Percentiles rank a stretch among this genome's conserved stretches.
Conservation (phyloP, 805 yeast genomes). For the Yarrowia sp. region DNA sequence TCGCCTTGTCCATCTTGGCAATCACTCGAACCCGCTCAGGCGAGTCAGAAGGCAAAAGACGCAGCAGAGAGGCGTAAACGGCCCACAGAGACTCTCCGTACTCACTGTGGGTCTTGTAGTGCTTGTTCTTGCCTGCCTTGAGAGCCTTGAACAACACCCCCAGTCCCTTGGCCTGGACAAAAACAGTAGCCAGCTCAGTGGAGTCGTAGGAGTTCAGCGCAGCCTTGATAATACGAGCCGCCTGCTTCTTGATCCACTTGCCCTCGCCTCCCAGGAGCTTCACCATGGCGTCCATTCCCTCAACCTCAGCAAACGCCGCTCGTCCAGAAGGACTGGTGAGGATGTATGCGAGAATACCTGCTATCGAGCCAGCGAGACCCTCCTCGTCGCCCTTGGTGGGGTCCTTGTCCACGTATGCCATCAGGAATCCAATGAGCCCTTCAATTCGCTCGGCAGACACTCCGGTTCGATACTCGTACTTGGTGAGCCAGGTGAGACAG, state of each 20-base stretch:
- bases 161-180: constrained; percentile 12
- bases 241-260: constrained; percentile 9
- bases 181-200: constrained; percentile 3
- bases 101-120: neutral
- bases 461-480: neutral
- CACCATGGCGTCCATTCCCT: constrained; percentile 19
- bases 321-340: constrained; percentile 2
- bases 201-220: constrained; percentile 1
- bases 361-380: neutral
- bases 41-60: constrained; percentile 18
- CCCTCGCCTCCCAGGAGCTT: neutral
- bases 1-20: constrained; percentile 8
- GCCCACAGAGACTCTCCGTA: constrained; percentile 5
- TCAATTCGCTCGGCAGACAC: neutral
- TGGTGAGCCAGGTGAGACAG: neutral
- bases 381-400: constrained; percentile 21
- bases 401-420: neutral
- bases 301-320: neutral
- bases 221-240: neutral
- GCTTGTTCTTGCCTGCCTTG: constrained; percentile 9
- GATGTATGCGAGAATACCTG: neutral
- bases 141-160: constrained; percentile 8
- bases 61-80: neutral
- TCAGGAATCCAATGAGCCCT: neutral
- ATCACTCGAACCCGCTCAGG: constrained; percentile 4